A percentile compares a stretch with the other conserved stretches of the same genome.
These are phyloP conservation scores for Hypomyces rosellus DNA, from an alignment of 2,329 filamentous ascomycete genomes.

Conservation along the genomic window DNA sequence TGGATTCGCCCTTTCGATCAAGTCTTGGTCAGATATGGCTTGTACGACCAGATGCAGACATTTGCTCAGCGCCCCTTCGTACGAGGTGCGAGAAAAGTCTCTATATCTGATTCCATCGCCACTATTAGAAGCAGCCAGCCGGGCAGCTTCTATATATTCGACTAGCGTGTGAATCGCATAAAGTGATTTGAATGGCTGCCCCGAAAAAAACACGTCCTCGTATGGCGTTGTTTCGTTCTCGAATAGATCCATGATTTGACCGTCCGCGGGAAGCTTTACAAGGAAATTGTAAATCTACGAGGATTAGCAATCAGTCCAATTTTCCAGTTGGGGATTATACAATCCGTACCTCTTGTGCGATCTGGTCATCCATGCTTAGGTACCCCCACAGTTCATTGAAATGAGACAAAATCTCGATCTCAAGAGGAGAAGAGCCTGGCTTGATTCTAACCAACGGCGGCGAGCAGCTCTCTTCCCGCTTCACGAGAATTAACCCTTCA, in stretches of 20 bases:
- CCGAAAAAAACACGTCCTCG: constrained; percentile 58
- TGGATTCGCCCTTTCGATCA: constrained; percentile 35
- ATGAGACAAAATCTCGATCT: constrained; percentile 72
- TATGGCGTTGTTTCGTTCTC: constrained; percentile 47
- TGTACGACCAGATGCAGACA: constrained; percentile 50
- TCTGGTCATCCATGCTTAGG: constrained; percentile 63
- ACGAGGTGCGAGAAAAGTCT: constrained; percentile 3
- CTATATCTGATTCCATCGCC: neutral
- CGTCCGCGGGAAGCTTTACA: constrained; percentile 61
- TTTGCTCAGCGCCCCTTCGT: constrained; percentile 24
- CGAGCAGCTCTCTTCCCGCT: constrained; percentile 45
- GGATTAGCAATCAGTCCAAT: neutral
- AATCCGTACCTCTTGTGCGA: constrained; percentile 57
- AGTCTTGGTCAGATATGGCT: constrained; percentile 52
- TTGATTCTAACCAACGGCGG: constrained; percentile 38
- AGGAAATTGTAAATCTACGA: constrained; percentile 63
- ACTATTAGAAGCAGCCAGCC: constrained; percentile 20
- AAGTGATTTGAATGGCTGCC: constrained; percentile 64
- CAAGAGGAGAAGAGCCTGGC: constrained; percentile 55
- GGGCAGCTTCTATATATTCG: constrained; percentile 48
- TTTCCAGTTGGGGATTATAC: neutral
- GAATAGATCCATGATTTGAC: constrained; percentile 54
- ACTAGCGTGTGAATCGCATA: constrained; percentile 65
- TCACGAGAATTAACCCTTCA: constrained; percentile 61
- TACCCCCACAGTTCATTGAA: constrained; percentile 81